Conservation (phyloP, 2,329 filamentous ascomycete species). For the Colletotrichum graminicola region DNA sequence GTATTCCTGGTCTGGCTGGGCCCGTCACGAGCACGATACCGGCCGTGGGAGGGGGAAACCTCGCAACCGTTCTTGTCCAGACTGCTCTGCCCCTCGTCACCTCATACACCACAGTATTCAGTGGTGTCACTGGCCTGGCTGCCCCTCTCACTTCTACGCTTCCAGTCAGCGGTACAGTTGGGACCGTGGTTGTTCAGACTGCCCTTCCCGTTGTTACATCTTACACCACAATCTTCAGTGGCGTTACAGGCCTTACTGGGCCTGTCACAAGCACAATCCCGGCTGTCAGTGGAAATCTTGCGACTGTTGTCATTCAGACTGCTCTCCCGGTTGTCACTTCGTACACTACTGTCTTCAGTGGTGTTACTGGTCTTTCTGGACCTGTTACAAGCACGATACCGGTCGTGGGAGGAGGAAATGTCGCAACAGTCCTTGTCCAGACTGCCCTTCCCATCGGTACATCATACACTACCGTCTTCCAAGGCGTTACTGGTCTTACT, state of each 20-base stretch:
- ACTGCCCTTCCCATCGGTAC: not conserved
- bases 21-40: not conserved
- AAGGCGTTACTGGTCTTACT: not conserved
- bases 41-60: not conserved
- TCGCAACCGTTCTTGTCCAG: not conserved
- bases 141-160: not conserved
- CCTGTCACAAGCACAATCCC: not conserved
- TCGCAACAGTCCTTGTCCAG: not conserved
- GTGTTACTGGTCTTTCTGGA: not conserved
- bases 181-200: conserved; percentile 1
- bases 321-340: not conserved
- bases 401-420: not conserved
- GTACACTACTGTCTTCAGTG: not conserved
- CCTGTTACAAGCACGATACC: not conserved
- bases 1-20: not conserved
- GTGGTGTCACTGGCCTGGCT: not conserved
- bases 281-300: not conserved
- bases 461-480: not conserved
- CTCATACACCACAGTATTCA: not conserved
- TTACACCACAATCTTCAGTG: not conserved
- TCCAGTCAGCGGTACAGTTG: not conserved
- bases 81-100: too few relatives aligned
- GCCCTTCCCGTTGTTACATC: not conserved
- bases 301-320: not conserved
- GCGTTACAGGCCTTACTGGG: not conserved